Evolutionary conservation across 768 basidiomycete genomes (phyloP).

Genomic region (Brasilioporus rufonigricans): DNA sequence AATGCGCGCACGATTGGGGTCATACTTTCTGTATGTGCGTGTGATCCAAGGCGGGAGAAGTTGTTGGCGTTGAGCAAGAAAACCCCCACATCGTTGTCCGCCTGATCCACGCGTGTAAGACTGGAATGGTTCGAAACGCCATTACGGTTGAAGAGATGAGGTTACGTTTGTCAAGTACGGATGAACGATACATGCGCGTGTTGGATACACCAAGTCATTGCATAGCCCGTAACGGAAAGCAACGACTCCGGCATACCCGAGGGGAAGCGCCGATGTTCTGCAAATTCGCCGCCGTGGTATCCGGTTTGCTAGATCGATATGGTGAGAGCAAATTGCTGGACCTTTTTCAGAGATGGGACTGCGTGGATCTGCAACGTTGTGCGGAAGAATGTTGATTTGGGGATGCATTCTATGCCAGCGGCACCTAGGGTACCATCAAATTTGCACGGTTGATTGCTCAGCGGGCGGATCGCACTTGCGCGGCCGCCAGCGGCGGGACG

Average conservation of each 20-base stretch:
- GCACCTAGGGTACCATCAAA: background rate
- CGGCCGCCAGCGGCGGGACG: background rate
- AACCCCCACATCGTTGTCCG: background rate
- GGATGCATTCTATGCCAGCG: background rate
- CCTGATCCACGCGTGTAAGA: constrained; percentile 4
- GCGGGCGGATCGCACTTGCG: background rate
- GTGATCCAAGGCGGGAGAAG: constrained; percentile 6
- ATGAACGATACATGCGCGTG: background rate
- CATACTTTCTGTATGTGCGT: constrained; percentile 6
- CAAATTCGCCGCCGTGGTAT: background rate
- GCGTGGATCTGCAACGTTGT: constrained; percentile 1
- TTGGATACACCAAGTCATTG: background rate
- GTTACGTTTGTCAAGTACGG: background rate
- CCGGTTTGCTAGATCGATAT: too few relatives aligned
- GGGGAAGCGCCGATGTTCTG: background rate
- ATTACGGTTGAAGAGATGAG: background rate
- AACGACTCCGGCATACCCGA: background rate
- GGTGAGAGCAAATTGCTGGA: too few relatives aligned
- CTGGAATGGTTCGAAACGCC: constrained; percentile 6
- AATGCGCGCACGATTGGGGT: background rate
- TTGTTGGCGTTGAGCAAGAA: background rate
- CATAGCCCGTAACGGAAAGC: too few relatives aligned
- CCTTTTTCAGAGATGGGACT: background rate
- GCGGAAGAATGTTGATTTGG: background rate
- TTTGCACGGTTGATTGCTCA: background rate